Base-by-base conservation (phyloP, 176 grass and related monocot species). In the Elymus sibiricus region DNA sequence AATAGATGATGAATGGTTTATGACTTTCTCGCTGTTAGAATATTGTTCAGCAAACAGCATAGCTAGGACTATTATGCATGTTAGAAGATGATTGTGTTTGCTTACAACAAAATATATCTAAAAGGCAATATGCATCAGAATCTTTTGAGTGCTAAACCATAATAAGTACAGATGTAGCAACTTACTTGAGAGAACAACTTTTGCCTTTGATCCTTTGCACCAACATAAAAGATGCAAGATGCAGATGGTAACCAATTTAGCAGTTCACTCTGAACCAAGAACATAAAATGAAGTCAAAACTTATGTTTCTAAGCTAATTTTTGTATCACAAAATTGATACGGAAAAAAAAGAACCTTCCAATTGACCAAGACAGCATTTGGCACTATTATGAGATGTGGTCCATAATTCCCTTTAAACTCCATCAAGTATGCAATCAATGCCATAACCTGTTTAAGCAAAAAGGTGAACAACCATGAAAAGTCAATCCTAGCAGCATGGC, bases 341-440 rank as follows among this genome's bases (percentile, higher is more conserved):
- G 40, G 31, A 38, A 84, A 49, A 56, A 82, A 65, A 78, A 40
- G 34, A 6, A 99, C 97, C 97, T 99, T 99, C 97, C 97, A 99
- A 88, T 99, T 99, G 37, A 99, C 97, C 83, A 99, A 87, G 82
- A 99, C 97, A 77, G 97, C 97, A 90, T 99, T 99, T 79, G 97
- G 97, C 63, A 99, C 97, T 87, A 99, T 99, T 80, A 99, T 99
- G 25, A 99, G 92, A 89, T 99, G 97, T 21, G 97, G 97, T 55
- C 97, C 97, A 89, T 97, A 99, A 70, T 99, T 99, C 71, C 88
- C 94, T 96, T 99, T 99, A 85, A 97, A 99, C 85, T 99, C 97
- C 92, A 99, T 99, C 76, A 99, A 84, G 79, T 94, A 97, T 69
- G 97, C 97, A 83, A 99, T 88, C 87, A 99, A 88, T 75, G 97